Evolutionary conservation across 176 grass and related monocot species (phyloP).

Genomic region (Miscanthus lutarioriparius): DNA sequence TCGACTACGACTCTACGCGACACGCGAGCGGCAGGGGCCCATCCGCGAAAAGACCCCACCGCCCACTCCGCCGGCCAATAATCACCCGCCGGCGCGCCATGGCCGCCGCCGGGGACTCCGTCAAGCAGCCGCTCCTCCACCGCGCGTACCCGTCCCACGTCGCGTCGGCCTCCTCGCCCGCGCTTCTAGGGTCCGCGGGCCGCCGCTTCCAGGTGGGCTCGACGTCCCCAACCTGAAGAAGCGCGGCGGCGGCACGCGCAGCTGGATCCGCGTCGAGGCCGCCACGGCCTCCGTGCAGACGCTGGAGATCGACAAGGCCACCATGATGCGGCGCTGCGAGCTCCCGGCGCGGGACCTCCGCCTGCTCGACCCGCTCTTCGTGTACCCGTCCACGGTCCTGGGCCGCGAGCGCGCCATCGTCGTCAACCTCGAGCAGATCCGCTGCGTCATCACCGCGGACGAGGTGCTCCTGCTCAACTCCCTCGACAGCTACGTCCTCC

Average conservation of each 20-base stretch:
- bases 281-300: constrained; percentile 60
- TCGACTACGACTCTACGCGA: constrained; percentile 18
- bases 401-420: constrained; percentile 94
- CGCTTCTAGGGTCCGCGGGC: constrained; percentile 32
- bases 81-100: constrained; percentile 35
- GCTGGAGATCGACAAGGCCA: constrained; percentile 82
- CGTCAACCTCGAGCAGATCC: constrained; percentile 97
- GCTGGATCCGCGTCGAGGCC: constrained; percentile 91
- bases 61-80: constrained; percentile 9
- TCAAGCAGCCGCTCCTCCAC: constrained; percentile 49
- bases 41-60: constrained; percentile 23
- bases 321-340: constrained; percentile 96
- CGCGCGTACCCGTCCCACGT: constrained; percentile 6
- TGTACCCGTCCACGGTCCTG: constrained; percentile 88
- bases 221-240: constrained; percentile 75
- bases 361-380: constrained; percentile 97
- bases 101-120: constrained; percentile 46
- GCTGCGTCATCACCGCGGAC: constrained; percentile 92
- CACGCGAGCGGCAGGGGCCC: constrained; percentile 6
- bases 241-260: constrained; percentile 72
- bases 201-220: constrained; percentile 55
- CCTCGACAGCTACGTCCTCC: constrained; percentile 79
- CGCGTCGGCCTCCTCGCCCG: constrained; percentile 45
- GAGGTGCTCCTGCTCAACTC: constrained; percentile 95
- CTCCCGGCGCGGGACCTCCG: constrained; percentile 94